phyloP scores from a whole-genome alignment of 805 yeast genomes.

The Monosporozyma aerobia region DNA sequence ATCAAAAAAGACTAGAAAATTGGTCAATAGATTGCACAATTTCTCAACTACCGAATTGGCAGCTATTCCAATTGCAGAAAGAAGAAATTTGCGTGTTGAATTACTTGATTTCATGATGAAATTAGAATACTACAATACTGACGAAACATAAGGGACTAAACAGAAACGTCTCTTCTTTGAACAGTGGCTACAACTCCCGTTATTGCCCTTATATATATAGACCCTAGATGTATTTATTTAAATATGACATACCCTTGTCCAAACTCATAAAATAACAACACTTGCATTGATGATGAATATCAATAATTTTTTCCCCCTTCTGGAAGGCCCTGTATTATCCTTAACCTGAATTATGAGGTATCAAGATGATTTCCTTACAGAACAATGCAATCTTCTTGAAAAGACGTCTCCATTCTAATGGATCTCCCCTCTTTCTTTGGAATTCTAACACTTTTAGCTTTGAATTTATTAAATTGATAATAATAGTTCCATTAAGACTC shows the following conservation, averaged over 20 bases:
- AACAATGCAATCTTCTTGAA: conserved; percentile 48
- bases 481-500: conserved; percentile 39
- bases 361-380: conserved; percentile 49
- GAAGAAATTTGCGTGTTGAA: conserved; percentile 18
- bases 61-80: conserved; percentile 14
- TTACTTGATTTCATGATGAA: conserved; percentile 20
- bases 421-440: conserved; percentile 52
- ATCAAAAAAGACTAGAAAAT: conserved; percentile 13
- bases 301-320: no score
- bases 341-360: conserved; percentile 20
- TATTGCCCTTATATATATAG: neutral
- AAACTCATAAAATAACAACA: no score
- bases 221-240: neutral
- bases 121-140: conserved; percentile 12
- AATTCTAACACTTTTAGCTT: conserved; percentile 44
- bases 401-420: conserved; percentile 63
- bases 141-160: neutral
- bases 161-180: neutral
- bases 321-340: neutral
- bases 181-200: neutral
- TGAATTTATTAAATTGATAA: conserved; percentile 33
- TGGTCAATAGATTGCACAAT: conserved; percentile 13
- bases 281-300: no score
- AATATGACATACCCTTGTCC: no score
- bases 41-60: conserved; percentile 12